phyloP scores from a whole-genome alignment of 768 basidiomycete genomes.

The Suillus subalutaceus region DNA sequence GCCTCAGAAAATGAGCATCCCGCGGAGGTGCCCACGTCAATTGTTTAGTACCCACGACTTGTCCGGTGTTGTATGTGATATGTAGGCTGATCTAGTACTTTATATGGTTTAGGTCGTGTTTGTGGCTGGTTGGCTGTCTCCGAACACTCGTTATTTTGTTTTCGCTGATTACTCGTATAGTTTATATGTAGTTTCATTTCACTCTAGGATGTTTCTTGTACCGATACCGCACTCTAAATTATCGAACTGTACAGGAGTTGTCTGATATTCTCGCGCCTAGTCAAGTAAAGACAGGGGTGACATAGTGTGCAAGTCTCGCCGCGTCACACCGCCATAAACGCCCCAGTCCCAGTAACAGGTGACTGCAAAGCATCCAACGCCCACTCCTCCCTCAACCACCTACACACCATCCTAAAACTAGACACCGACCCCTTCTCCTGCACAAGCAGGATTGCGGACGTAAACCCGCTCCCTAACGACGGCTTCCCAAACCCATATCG shows the following conservation, averaged over 20 bases:
- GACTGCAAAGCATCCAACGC: slow-evolving; percentile 41
- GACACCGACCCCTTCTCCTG: slow-evolving; percentile 92
- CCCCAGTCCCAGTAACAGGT: slow-evolving; percentile 36
- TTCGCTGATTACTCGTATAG: not conserved
- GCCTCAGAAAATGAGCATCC: slow-evolving; percentile 32
- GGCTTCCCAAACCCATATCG: slow-evolving; percentile 32
- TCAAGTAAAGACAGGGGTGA: not conserved
- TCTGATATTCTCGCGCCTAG: not conserved
- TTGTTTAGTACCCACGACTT: slow-evolving; percentile 3
- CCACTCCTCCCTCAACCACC: slow-evolving; percentile 73
- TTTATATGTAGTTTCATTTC: not conserved
- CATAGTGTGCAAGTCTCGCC: not conserved
- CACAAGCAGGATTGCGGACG: slow-evolving; percentile 74
- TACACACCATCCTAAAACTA: slow-evolving; percentile 79
- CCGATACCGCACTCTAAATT: not conserved
- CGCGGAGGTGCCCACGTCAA: slow-evolving; percentile 1
- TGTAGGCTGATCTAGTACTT: not conserved
- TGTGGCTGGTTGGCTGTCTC: not conserved
- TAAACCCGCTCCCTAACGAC: slow-evolving; percentile 35
- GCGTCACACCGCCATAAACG: slow-evolving; percentile 34
- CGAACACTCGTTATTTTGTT: not conserved
- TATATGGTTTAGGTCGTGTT: not conserved
- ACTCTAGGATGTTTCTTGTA: not conserved
- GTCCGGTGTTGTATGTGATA: not conserved
- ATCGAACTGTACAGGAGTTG: not conserved